phyloP scores from a whole-genome alignment of 192 early-diverging fungal species.

The Coemansia pectinata region DNA sequence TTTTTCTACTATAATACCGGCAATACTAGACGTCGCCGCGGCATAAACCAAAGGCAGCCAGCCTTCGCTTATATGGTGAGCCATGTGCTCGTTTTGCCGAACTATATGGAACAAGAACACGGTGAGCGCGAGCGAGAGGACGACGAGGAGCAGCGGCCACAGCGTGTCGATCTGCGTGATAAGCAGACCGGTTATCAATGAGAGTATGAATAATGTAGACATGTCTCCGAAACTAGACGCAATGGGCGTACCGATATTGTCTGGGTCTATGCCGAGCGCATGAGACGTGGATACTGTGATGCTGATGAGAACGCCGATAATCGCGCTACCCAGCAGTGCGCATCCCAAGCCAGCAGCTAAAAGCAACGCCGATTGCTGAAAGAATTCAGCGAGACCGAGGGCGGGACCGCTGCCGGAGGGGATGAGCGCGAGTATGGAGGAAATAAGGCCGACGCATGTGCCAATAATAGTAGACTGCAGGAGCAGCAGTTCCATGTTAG shows the following conservation, averaged over 20 bases:
- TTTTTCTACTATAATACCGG: constrained; percentile 42
- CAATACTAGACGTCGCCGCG: constrained; percentile 67
- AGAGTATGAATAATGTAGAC: constrained; percentile 47
- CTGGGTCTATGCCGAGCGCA: constrained; percentile 71
- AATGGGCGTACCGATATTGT: constrained; percentile 55
- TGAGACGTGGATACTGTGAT: constrained; percentile 65
- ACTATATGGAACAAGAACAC: constrained; percentile 43
- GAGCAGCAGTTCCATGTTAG: constrained; percentile 75
- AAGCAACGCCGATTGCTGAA: constrained; percentile 42
- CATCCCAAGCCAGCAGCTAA: constrained; percentile 69
- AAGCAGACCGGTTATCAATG: constrained; percentile 14
- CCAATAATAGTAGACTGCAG: constrained; percentile 73
- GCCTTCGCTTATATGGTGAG: constrained; percentile 65
- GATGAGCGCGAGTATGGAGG: constrained; percentile 55
- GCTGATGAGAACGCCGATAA: constrained; percentile 74
- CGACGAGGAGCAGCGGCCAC: constrained; percentile 51
- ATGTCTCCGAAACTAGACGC: constrained; percentile 56
- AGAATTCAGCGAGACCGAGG: background rate
- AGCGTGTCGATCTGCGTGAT: constrained; percentile 4
- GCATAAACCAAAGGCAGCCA: constrained; percentile 78
- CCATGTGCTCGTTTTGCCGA: constrained; percentile 63
- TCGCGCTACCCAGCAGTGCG: constrained; percentile 66
- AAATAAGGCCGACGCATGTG: constrained; percentile 69
- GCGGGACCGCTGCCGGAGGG: background rate
- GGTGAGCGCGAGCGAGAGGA: constrained; percentile 53